These are phyloP conservation scores for Daldinia concentrica DNA, from an alignment of 495 filamentous ascomycete genomes.

Conservation along the genomic window DNA sequence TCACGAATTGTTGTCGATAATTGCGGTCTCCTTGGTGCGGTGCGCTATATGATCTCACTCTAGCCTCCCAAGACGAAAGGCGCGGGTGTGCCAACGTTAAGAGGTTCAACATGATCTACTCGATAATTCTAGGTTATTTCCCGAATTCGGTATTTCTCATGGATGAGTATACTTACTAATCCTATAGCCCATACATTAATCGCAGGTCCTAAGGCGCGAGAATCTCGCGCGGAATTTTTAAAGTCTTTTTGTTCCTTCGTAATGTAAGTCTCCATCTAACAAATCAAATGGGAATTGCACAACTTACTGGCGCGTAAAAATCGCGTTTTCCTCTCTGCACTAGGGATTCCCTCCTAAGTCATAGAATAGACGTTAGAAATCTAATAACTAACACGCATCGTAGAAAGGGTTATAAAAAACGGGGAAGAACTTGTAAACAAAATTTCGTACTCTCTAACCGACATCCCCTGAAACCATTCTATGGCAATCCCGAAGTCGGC, in stretches of 20 bases:
- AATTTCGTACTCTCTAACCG: neutral
- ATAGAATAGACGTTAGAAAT: neutral
- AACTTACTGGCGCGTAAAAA: conserved; percentile 24
- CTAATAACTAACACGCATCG: too few relatives aligned
- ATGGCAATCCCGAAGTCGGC: conserved; percentile 14
- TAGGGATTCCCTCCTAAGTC: neutral
- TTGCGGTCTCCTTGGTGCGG: neutral
- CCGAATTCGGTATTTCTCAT: neutral
- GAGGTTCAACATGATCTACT: conserved; percentile 26
- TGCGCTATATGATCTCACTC: neutral
- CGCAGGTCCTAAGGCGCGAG: neutral
- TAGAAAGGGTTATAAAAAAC: neutral
- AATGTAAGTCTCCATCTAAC: neutral
- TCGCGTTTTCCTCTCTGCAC: neutral
- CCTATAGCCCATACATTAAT: conserved; percentile 30
- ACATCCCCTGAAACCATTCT: neutral
- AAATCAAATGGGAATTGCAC: neutral
- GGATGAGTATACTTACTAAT: conserved; percentile 16
- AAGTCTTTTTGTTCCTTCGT: conserved; percentile 16
- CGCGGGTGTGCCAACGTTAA: conserved; percentile 7
- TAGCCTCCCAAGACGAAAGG: neutral
- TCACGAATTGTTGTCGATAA: neutral
- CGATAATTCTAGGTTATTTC: neutral
- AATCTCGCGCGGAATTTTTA: accelerated
- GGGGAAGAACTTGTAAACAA: neutral